Conservation (phyloP, 441 rosid species). For the Geranium incanum region DNA sequence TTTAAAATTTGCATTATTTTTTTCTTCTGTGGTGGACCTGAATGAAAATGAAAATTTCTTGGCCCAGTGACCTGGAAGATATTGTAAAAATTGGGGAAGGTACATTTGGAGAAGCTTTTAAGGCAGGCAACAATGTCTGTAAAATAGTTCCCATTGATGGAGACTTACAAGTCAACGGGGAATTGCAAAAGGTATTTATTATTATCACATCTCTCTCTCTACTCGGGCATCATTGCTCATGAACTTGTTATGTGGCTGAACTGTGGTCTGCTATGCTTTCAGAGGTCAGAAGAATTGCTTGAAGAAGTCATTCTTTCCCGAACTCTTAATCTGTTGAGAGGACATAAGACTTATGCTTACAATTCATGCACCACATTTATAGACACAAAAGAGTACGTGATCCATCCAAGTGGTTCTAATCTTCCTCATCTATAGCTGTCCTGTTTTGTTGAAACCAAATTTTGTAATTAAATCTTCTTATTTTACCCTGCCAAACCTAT, state of each 20-base stretch:
- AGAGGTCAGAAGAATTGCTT: constrained; percentile 90
- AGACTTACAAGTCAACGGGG: constrained; percentile 76
- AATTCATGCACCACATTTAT: constrained; percentile 63
- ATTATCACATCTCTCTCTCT: constrained; percentile 9
- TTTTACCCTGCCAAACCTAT: constrained; percentile 7
- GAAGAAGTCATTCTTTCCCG: constrained; percentile 84
- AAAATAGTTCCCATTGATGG: constrained; percentile 96
- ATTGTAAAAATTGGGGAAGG: constrained; percentile 92
- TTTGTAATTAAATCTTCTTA: background rate
- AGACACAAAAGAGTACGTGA: constrained; percentile 71
- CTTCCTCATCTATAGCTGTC: background rate
- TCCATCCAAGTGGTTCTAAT: constrained; percentile 8
- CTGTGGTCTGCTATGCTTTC: constrained; percentile 27
- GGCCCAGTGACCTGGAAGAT: constrained; percentile 53
- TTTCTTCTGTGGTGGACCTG: constrained; percentile 17
- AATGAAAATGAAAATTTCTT: constrained; percentile 21
- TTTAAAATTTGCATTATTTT: background rate
- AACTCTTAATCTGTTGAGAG: constrained; percentile 65
- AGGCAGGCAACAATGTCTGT: constrained; percentile 71
- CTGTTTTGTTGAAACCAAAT: background rate
- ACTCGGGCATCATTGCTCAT: background rate
- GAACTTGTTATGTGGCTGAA: constrained; percentile 17
- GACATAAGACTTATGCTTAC: constrained; percentile 23
- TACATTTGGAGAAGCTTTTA: constrained; percentile 90
- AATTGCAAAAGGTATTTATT: constrained; percentile 71